Percentiles rank a stretch among this genome's conserved stretches.
Evolutionary conservation across 2,329 filamentous ascomycete genomes (phyloP).

Genomic region (Botrytis deweyae): DNA sequence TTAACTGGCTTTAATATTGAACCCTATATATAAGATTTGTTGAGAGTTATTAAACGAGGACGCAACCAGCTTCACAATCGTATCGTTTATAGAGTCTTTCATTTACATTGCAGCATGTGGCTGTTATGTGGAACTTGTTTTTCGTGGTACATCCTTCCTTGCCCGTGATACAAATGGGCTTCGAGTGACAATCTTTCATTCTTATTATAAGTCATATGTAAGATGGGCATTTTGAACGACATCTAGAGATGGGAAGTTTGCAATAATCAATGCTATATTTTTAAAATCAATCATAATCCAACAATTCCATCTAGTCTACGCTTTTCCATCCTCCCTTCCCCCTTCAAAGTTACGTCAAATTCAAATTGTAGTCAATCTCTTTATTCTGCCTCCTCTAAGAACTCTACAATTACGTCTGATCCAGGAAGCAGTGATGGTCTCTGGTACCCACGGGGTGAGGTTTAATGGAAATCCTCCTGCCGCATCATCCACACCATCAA

Average conservation of each 20-base stretch:
- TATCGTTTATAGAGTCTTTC: background rate
- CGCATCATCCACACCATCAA: background rate
- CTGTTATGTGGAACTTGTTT: background rate
- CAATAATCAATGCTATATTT: background rate
- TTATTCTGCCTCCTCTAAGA: background rate
- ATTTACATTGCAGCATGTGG: background rate
- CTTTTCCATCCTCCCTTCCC: background rate
- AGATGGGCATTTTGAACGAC: background rate
- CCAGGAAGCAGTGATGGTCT: background rate
- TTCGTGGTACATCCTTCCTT: background rate
- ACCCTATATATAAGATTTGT: background rate
- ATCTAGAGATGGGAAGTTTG: background rate
- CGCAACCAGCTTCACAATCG: background rate
- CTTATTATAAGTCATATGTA: background rate
- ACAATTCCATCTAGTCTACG: background rate
- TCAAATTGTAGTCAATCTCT: background rate
- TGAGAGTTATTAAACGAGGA: background rate
- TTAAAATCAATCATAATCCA: background rate
- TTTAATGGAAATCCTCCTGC: background rate
- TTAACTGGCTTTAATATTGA: background rate
- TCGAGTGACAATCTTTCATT: background rate
- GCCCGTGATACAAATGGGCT: background rate
- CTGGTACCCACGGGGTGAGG: background rate
- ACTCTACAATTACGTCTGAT: background rate
- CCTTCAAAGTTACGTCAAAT: background rate